Percentiles rank a stretch among this genome's conserved stretches.
Evolutionary conservation across 2,329 filamentous ascomycete species (phyloP).

Genomic region (Pseudocercospora fuligena): DNA sequence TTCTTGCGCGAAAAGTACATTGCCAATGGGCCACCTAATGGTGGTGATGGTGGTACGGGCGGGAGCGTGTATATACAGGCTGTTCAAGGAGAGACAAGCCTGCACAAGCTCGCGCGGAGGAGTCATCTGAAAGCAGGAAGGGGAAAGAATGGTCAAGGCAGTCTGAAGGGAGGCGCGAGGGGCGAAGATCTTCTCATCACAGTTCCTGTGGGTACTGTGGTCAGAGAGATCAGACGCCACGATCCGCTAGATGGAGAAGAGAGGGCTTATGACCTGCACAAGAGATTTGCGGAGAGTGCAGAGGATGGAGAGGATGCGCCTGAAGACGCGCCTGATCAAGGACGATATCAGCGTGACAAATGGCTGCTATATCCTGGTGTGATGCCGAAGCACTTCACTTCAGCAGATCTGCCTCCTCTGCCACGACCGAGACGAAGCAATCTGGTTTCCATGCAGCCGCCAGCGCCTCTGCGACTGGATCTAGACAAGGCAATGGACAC

Average conservation of each 20-base stretch:
- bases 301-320: not conserved
- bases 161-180: constrained; percentile 72
- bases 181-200: constrained; percentile 87
- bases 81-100: constrained; percentile 83
- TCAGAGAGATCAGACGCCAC: constrained; percentile 77
- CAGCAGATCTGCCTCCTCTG: constrained; percentile 62
- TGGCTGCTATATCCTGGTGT: constrained; percentile 88
- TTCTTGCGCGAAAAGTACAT: constrained; percentile 92
- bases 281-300: constrained; percentile 40
- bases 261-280: constrained; percentile 38
- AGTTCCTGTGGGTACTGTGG: constrained; percentile 89
- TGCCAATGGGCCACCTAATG: constrained; percentile 86
- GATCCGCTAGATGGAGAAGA: constrained; percentile 78
- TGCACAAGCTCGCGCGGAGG: constrained; percentile 85
- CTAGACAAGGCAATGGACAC: constrained; percentile 72
- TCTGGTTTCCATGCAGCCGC: constrained; percentile 70
- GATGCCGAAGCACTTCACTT: constrained; percentile 69
- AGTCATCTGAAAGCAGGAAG: constrained; percentile 74
- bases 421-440: constrained; percentile 61
- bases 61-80: constrained; percentile 96
- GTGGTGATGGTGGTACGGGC: constrained; percentile 89
- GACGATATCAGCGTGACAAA: constrained; percentile 63
- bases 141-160: constrained; percentile 80
- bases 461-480: constrained; percentile 67
- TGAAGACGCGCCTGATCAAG: constrained; percentile 9